Evolutionary conservation across 805 yeast species (phyloP).

Genomic region (Brettanomyces anomalus): DNA sequence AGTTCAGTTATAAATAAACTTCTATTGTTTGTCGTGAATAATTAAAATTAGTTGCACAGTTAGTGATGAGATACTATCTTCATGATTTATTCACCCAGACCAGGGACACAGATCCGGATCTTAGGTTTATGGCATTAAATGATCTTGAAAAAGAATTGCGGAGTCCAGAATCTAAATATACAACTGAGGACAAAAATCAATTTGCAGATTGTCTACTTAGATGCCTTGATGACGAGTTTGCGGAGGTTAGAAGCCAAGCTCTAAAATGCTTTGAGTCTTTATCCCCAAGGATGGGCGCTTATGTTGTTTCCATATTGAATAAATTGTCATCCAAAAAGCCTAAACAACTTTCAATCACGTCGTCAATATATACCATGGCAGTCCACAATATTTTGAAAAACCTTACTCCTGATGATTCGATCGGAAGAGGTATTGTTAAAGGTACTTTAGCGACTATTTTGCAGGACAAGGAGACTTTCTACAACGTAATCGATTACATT

Average conservation of each 20-base stretch:
- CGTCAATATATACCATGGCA: slow-evolving; percentile 46
- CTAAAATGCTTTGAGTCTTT: slow-evolving; percentile 39
- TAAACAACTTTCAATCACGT: slow-evolving; percentile 28
- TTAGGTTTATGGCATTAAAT: slow-evolving; percentile 77
- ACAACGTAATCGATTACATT: slow-evolving; percentile 40
- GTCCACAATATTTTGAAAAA: slow-evolving; percentile 34
- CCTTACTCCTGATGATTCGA: slow-evolving; percentile 15
- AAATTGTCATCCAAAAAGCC: slow-evolving; percentile 17
- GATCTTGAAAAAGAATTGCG: slow-evolving; percentile 46
- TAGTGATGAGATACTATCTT: slow-evolving; percentile 18
- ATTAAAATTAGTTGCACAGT: too few species aligned
- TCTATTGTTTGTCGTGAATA: too few species aligned
- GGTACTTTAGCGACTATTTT: slow-evolving; percentile 28
- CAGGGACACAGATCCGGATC: slow-evolving; percentile 67
- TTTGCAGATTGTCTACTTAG: slow-evolving; percentile 18
- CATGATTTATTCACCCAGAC: slow-evolving; percentile 33
- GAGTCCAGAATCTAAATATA: slow-evolving; percentile 27
- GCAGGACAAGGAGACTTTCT: slow-evolving; percentile 17
- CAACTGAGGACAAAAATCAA: slow-evolving; percentile 25
- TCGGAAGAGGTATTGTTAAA: slow-evolving; percentile 24
- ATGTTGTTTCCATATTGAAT: slow-evolving; percentile 25
- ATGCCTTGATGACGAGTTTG: slow-evolving; percentile 46
- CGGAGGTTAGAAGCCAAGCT: slow-evolving; percentile 72
- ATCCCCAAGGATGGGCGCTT: slow-evolving; percentile 27
- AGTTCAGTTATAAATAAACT: too few species aligned